A percentile compares a stretch with the other conserved stretches of the same genome.
phyloP scores from a whole-genome alignment of 768 basidiomycete genomes.

The Tulasnella sp. region DNA sequence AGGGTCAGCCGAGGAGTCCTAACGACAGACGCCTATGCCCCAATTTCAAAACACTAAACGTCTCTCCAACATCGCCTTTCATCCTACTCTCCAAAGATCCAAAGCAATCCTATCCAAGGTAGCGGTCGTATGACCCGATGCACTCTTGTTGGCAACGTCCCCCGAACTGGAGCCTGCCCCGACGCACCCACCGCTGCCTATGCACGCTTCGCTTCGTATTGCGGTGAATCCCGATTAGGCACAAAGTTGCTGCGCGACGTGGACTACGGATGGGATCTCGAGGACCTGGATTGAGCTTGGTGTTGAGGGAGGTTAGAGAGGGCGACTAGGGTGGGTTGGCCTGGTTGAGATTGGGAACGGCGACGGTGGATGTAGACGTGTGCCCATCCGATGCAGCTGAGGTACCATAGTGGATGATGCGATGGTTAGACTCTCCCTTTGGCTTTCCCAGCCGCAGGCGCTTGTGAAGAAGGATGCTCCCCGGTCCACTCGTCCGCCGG shows the following conservation, averaged over 20 bases:
- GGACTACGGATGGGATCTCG: background rate
- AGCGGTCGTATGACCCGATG: conserved; percentile 78
- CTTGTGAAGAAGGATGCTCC: too few relatives aligned
- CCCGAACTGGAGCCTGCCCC: conserved; percentile 80
- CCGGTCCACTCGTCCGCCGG: too few relatives aligned
- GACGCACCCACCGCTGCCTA: conserved; percentile 78
- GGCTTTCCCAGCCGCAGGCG: too few relatives aligned
- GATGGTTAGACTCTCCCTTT: too few relatives aligned
- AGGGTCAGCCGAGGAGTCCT: conserved; percentile 51
- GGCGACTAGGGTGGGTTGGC: too few relatives aligned
- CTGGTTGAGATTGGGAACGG: too few relatives aligned
- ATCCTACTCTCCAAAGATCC: conserved; percentile 88
- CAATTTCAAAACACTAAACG: conserved; percentile 80
- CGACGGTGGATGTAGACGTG: too few relatives aligned
- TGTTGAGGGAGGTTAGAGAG: too few relatives aligned
- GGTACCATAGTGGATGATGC: too few relatives aligned
- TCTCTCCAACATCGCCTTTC: conserved; percentile 70
- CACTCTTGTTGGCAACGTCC: conserved; percentile 58
- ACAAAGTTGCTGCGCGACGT: conserved; percentile 8
- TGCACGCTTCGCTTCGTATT: conserved; percentile 41
- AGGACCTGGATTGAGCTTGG: background rate
- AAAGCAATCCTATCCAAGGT: conserved; percentile 76
- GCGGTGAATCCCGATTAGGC: conserved; percentile 31
- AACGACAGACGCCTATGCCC: conserved; percentile 57
- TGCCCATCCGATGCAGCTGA: too few relatives aligned